phyloP scores from a whole-genome alignment of 805 yeast genomes.

The Starmerella gropengiesseri region DNA sequence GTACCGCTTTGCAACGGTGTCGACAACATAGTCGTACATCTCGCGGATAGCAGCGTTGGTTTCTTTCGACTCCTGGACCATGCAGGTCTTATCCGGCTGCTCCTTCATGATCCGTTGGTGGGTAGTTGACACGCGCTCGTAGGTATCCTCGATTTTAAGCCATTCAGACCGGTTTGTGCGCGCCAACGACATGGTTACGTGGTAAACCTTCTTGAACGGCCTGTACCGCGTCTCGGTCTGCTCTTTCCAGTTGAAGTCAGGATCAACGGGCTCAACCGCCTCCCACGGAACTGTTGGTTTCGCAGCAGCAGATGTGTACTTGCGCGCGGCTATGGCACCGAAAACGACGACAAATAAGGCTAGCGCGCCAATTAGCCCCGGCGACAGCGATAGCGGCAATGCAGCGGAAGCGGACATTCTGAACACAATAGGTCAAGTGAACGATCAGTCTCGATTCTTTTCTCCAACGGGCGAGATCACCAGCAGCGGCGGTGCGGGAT shows the following conservation, averaged over 20 bases:
- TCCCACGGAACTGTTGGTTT: background rate
- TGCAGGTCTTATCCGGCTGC: constrained; percentile 9
- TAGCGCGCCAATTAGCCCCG: too few species aligned
- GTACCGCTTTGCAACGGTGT: constrained; percentile 37
- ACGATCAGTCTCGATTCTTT: too few species aligned
- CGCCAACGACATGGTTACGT: constrained; percentile 51
- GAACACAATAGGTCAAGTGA: too few species aligned
- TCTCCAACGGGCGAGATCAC: too few species aligned
- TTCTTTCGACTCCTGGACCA: constrained; percentile 8
- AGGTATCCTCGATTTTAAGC: constrained; percentile 52
- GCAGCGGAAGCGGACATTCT: too few species aligned
- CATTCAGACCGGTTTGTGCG: constrained; percentile 42
- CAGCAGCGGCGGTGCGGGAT: too few species aligned
- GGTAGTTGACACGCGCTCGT: constrained; percentile 36
- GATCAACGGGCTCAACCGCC: constrained; percentile 4
- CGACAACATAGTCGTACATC: constrained; percentile 36
- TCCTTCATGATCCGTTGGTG: constrained; percentile 31
- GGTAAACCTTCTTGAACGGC: constrained; percentile 51
- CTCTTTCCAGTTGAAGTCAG: constrained; percentile 9
- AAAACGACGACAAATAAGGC: too few species aligned
- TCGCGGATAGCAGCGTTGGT: constrained; percentile 35
- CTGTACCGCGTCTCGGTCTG: constrained; percentile 27
- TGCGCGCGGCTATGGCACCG: too few species aligned
- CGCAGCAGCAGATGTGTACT: background rate
- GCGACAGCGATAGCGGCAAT: too few species aligned